Evolutionary conservation across 345 rosid genomes (phyloP).

Genomic region (Linum trigynum): DNA sequence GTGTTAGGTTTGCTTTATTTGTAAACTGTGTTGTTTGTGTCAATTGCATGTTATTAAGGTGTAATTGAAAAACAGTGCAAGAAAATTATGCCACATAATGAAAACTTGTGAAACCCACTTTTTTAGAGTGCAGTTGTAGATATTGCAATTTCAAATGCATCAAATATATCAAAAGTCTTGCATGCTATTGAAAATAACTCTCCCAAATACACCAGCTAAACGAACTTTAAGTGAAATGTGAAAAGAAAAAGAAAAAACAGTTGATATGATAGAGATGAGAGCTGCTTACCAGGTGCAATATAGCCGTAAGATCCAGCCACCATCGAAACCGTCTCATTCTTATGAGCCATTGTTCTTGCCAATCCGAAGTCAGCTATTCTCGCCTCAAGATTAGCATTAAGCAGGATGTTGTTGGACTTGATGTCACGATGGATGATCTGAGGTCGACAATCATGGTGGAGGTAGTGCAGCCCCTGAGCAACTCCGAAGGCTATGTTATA

Average conservation of each 20-base stretch:
- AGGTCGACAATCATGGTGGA: constrained; percentile 77
- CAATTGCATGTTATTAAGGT: too few species aligned
- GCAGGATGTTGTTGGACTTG: constrained; percentile 79
- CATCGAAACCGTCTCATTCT: constrained; percentile 80
- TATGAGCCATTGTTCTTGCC: constrained; percentile 75
- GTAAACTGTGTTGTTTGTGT: too few species aligned
- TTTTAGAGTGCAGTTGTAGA: neutral
- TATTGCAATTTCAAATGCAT: too few species aligned
- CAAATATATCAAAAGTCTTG: too few species aligned
- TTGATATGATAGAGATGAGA: neutral
- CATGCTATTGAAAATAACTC: too few species aligned
- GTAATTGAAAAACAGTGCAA: too few species aligned
- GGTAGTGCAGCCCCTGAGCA: constrained; percentile 78
- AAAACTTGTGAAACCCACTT: neutral
- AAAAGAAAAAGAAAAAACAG: too few species aligned
- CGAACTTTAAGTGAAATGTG: too few species aligned
- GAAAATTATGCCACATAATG: too few species aligned
- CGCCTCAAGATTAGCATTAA: constrained; percentile 60
- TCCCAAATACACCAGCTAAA: too few species aligned
- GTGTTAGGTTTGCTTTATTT: too few species aligned
- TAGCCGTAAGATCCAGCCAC: constrained; percentile 93
- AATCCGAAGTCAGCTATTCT: constrained; percentile 86
- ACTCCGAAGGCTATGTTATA: constrained; percentile 79
- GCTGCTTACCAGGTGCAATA: constrained; percentile 64
- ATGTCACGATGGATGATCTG: constrained; percentile 87